Evolutionary conservation across 2,329 filamentous ascomycete genomes (phyloP).

Genomic region (Hypocreales sp.): DNA sequence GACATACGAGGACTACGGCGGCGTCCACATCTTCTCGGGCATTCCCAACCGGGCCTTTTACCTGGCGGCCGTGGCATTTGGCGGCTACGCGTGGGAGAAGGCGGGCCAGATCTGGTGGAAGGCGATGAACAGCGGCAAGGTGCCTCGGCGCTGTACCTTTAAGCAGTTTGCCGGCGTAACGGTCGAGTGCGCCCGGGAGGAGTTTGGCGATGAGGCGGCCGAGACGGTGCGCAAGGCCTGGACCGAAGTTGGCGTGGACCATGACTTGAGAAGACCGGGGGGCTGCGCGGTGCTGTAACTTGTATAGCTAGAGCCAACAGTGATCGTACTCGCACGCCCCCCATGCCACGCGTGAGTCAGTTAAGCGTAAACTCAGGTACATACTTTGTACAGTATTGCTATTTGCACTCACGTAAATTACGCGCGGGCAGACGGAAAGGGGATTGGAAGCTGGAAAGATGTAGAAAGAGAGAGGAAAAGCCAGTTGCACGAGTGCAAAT

Average conservation of each 20-base stretch:
- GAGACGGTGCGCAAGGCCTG: slow-evolving; percentile 29
- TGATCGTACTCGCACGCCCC: too few species aligned
- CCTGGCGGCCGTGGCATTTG: slow-evolving; percentile 27
- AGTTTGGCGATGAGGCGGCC: slow-evolving; percentile 25
- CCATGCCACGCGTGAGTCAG: too few species aligned
- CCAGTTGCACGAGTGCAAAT: too few species aligned
- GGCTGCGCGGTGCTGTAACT: too few species aligned
- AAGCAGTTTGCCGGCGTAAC: slow-evolving; percentile 33
- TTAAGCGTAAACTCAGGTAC: too few species aligned
- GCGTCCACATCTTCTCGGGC: slow-evolving; percentile 39
- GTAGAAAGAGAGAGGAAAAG: too few species aligned
- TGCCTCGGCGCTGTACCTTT: slow-evolving; percentile 26
- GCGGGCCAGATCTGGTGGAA: slow-evolving; percentile 38
- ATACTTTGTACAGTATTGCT: too few species aligned
- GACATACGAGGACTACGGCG: slow-evolving; percentile 30
- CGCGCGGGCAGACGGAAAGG: too few species aligned
- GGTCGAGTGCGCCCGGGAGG: slow-evolving; percentile 25
- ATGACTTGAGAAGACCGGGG: too few species aligned
- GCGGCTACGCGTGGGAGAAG: slow-evolving; percentile 38
- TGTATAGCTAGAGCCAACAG: too few species aligned
- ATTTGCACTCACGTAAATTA: too few species aligned
- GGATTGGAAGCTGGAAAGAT: too few species aligned
- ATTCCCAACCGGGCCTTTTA: slow-evolving; percentile 44
- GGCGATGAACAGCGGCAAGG: slow-evolving; percentile 25
- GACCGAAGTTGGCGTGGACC: slow-evolving; percentile 29